Evolutionary conservation across 2,329 filamentous ascomycete genomes (phyloP), one percentile per base, ranked within the genome.

Genomic region (Colletotrichum paranaense): DNA sequence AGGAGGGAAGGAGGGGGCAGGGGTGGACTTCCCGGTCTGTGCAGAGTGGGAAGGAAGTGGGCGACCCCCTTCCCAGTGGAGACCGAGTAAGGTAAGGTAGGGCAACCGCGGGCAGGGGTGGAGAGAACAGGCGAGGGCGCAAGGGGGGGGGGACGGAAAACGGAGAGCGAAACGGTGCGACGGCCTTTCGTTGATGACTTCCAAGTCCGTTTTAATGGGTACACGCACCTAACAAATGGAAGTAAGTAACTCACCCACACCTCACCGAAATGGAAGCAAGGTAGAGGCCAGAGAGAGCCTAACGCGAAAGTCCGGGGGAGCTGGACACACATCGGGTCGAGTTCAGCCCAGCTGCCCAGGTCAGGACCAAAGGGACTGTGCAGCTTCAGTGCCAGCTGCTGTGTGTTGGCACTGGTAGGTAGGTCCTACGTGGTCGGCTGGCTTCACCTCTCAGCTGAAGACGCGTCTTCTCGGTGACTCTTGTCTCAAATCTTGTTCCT

Each of bases 21-120:
- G 11, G 16, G 16, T 22, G 38, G 46, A 32, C 68, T 14, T 8
- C 42, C 56, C 56, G 24, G 67, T 71, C 60, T 30, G 71, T 71
- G 67, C 52, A 55, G 24, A 5, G 52, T 26, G n/a, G 42, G 42
- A 63, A 63, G 28, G 57, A 58, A 35, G 52, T 35, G 59, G 52
- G 32, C 19, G 8, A 14, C 42, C 38, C 38, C 38, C 38, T 42
- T 42, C 38, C 19, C 11, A 35, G 52, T 63, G 59, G 35, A 28
- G 58, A 35, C 56, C 35, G 53, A 66, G 63, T 16, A 49, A 49
- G 42, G 42, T 46, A 63, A 46, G 42, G 42, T 49, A 63, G 32
- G 35, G 19, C 26, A 24, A 35, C 26, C 26, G 35, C 19, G 35
- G 64, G 52, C 35, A 38, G 42, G 26, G 52, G 38, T 62, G 46